Base-by-base conservation (phyloP, 306 rosid genomes). In the Trichosanthes cucumerina region DNA sequence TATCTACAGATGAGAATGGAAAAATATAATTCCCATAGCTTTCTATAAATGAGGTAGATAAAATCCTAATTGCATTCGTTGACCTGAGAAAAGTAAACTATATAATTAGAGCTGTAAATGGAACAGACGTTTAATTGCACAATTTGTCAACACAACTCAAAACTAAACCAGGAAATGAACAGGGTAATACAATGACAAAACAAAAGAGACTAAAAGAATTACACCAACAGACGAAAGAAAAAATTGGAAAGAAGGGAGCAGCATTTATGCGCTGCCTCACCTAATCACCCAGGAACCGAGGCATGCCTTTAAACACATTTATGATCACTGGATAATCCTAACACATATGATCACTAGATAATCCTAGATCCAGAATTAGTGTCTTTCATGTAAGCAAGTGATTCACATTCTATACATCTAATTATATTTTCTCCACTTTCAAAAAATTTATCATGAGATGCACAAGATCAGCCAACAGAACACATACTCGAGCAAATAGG, bases 401-500 rank as follows among this genome's bases (percentile, higher is more conserved):
- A 38, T 65, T 38, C 34, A 69, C 34, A 23, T n/a, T 41, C 72
- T 18, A 64, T 18, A 36, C 16, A 9, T 31, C 36, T 57, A 36
- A 54, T 76, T 34, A 76, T 31, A 38, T 59, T 39, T 21, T 39
- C 19, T 13, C 54, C 41, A 39, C 38, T 56, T 36, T 56, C 9
- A 21, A 88, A 70, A 77, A 70, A 79, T 46, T 56, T 62, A 81
- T 71, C 78, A 84, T 44, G 57, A 23, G 49, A 50, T 47, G 79
- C 78, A 76, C 21, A 56, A 76, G 47, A 78, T 50, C 36, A 23
- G 38, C 46, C 46, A 16, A 39, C 26, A 64, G 18, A 31, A 77
- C 38, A 76, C 79, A 68, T 89, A 92, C 99, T 88, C 98, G 90
- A 64, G 88, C 77, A 84, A 96, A 96, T 58, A 92, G 90, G 83